A percentile compares a stretch with the other conserved stretches of the same genome.
phyloP scores from a whole-genome alignment of 2,329 filamentous ascomycete species.

The Calonectria montana region DNA sequence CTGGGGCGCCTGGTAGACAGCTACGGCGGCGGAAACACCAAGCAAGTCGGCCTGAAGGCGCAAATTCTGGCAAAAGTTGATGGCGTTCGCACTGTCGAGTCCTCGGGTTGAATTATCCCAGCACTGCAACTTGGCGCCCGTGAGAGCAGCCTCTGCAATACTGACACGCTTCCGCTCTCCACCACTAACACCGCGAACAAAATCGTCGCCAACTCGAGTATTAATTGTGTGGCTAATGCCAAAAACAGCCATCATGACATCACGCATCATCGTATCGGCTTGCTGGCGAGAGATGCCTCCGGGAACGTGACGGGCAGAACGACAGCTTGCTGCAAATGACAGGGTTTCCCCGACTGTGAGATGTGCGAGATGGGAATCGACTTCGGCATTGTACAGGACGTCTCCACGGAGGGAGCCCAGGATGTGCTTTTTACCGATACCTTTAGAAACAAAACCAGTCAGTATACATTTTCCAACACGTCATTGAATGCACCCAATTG shows the following conservation, averaged over 20 bases:
- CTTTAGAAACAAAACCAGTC: not conserved
- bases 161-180: constrained; percentile 83
- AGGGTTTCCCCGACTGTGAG: constrained; percentile 74
- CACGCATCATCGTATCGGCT: constrained; percentile 70
- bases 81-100: constrained; percentile 44
- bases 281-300: constrained; percentile 61
- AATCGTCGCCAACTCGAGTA: constrained; percentile 78
- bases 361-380: constrained; percentile 55
- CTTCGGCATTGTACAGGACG: constrained; percentile 37
- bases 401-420: constrained; percentile 29
- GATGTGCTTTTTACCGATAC: constrained; percentile 32
- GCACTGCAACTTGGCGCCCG: constrained; percentile 56
- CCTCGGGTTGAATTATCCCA: constrained; percentile 49
- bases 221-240: constrained; percentile 79
- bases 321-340: constrained; percentile 70
- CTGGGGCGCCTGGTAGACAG: constrained; percentile 73
- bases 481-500: not conserved
- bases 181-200: constrained; percentile 77
- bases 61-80: constrained; percentile 43
- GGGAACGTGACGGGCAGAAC: constrained; percentile 70
- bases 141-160: constrained; percentile 76
- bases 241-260: constrained; percentile 72
- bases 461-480: not conserved
- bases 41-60: constrained; percentile 42
- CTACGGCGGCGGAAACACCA: constrained; percentile 40